Percentiles rank a stretch among this genome's conserved stretches.
phyloP scores from a whole-genome alignment of 805 yeast genomes.

The Metschnikowia koreensis region DNA sequence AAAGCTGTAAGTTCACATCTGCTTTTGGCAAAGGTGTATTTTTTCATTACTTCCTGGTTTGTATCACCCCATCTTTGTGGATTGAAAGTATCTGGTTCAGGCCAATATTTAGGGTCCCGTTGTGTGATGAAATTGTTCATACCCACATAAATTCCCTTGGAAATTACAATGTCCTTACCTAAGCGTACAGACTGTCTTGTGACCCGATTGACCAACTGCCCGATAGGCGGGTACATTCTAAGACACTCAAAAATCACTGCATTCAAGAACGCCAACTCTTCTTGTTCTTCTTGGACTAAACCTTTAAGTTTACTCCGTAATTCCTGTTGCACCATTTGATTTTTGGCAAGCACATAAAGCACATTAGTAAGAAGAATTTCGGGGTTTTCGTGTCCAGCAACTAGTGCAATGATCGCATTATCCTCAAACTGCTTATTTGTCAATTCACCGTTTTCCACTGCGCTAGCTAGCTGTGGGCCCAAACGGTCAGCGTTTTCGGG shows the following conservation, averaged over 20 bases:
- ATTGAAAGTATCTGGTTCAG: conserved; percentile 39
- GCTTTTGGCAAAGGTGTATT: conserved; percentile 45
- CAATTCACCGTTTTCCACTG: conserved; percentile 35
- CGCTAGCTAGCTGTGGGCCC: conserved; percentile 34
- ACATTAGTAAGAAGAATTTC: conserved; percentile 49
- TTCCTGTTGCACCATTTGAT: conserved; percentile 30
- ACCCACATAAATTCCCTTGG: conserved; percentile 53
- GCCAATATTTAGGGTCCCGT: conserved; percentile 44
- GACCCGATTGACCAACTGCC: conserved; percentile 52
- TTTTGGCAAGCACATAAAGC: conserved; percentile 46
- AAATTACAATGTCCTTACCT: conserved; percentile 44
- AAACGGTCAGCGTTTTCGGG: conserved; percentile 32
- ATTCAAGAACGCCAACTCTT: conserved; percentile 24
- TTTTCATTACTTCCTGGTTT: conserved; percentile 34
- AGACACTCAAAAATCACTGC: conserved; percentile 46
- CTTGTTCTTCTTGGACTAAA: background rate
- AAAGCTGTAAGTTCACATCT: conserved; percentile 49
- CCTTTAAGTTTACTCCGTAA: conserved; percentile 20
- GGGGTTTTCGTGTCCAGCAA: conserved; percentile 68
- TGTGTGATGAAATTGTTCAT: conserved; percentile 54
- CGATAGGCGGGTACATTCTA: conserved; percentile 55
- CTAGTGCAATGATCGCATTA: conserved; percentile 52
- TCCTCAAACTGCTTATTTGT: conserved; percentile 49
- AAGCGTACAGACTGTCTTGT: conserved; percentile 38
- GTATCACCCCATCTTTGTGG: conserved; percentile 54